Conservation (phyloP, 345 rosid species). For the Lepidium sativum region DNA sequence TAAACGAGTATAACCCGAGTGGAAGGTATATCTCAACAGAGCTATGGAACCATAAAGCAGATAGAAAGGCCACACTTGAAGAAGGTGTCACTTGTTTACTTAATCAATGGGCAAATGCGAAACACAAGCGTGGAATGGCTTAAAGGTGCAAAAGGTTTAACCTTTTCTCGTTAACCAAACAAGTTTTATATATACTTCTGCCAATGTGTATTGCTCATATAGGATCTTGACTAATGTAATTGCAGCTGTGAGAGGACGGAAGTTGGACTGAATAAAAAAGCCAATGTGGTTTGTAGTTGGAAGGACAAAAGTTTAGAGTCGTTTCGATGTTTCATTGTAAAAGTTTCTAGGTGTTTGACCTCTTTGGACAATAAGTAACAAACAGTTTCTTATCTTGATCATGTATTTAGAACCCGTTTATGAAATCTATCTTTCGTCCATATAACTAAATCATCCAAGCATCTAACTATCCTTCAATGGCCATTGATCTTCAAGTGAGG, state of each 20-base stretch:
- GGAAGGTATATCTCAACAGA: slow-evolving; percentile 72
- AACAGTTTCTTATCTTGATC: background rate
- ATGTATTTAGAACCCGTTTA: background rate
- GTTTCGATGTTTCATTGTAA: background rate
- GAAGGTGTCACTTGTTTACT: slow-evolving; percentile 58
- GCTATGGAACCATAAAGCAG: slow-evolving; percentile 62
- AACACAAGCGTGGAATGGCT: slow-evolving; percentile 31
- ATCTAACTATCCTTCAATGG: background rate
- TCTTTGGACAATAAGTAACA: background rate
- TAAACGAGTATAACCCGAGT: slow-evolving; percentile 90
- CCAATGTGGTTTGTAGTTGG: background rate
- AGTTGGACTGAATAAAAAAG: background rate
- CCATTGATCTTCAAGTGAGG: background rate
- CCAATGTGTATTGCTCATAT: background rate
- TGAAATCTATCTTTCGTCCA: too few species aligned
- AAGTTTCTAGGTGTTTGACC: background rate
- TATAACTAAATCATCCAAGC: too few species aligned
- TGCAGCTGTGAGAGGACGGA: background rate
- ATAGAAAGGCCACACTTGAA: slow-evolving; percentile 57
- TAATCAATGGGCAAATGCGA: slow-evolving; percentile 33
- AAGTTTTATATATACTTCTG: background rate
- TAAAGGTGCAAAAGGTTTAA: background rate
- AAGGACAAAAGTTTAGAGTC: background rate
- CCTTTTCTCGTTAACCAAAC: background rate
- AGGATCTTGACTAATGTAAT: background rate